Conservation (phyloP, 768 basidiomycete genomes). For the Boletus rufocinnamomeus region DNA sequence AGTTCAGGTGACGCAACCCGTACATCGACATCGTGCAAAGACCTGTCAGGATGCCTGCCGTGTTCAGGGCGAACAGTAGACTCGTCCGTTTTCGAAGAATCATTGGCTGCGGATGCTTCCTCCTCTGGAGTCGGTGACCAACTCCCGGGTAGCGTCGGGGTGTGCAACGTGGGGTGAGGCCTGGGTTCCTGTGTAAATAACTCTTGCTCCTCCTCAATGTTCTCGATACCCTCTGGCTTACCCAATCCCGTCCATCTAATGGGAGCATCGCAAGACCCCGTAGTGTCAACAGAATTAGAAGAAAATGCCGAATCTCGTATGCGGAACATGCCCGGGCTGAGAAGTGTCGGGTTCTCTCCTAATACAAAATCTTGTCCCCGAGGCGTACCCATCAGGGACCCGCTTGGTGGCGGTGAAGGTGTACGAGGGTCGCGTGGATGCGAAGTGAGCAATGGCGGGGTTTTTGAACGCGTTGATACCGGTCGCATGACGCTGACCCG, state of each 20-base stretch:
- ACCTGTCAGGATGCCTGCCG: constrained; percentile 33
- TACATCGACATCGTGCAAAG: constrained; percentile 51
- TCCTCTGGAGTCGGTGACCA: constrained; percentile 59
- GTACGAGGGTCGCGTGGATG: constrained; percentile 30
- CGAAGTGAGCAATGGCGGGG: constrained; percentile 41
- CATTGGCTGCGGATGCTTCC: constrained; percentile 40
- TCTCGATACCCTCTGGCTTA: constrained; percentile 40
- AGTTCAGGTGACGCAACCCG: constrained; percentile 57
- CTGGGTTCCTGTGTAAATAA: constrained; percentile 28
- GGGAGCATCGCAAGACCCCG: constrained; percentile 50
- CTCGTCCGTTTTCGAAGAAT: constrained; percentile 31
- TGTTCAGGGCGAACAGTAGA: constrained; percentile 30
- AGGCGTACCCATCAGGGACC: constrained; percentile 14
- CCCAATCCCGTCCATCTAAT: constrained; percentile 62
- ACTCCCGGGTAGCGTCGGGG: constrained; percentile 51
- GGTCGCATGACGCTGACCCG: constrained; percentile 34
- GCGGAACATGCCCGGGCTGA: constrained; percentile 57
- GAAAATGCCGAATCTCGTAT: constrained; percentile 66
- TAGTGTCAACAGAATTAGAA: constrained; percentile 43
- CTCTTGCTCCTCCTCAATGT: constrained; percentile 38
- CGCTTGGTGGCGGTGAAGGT: constrained; percentile 23
- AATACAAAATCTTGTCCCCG: constrained; percentile 24
- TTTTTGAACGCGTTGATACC: constrained; percentile 41
- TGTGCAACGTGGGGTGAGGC: constrained; percentile 28
- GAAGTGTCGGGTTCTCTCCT: constrained; percentile 40